These are phyloP conservation scores for Suillus subalutaceus DNA, from an alignment of 768 basidiomycete genomes.

Conservation along the genomic window DNA sequence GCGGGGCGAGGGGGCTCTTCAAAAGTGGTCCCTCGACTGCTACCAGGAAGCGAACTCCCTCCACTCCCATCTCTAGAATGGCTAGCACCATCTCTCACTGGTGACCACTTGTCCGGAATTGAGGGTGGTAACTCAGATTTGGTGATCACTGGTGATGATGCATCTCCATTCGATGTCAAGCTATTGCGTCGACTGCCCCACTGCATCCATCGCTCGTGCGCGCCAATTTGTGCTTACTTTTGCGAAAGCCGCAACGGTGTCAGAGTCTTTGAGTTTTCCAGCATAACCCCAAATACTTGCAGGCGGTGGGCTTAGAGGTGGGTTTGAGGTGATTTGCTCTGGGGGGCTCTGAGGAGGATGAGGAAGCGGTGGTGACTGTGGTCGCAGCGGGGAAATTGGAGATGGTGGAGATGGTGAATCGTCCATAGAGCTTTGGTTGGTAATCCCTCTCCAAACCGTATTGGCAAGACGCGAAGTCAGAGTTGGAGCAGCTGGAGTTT, in stretches of 20 bases:
- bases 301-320: constrained; percentile 20
- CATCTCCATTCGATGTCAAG: constrained; percentile 6
- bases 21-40: constrained; percentile 39
- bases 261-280: constrained; percentile 72
- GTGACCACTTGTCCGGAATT: neutral
- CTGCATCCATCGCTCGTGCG: constrained; percentile 52
- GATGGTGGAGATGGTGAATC: constrained; percentile 46
- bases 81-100: constrained; percentile 1
- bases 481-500: constrained; percentile 39
- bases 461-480: constrained; percentile 58
- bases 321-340: neutral
- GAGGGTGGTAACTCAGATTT: constrained; percentile 24
- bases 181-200: constrained; percentile 30
- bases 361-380: constrained; percentile 26
- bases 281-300: constrained; percentile 70
- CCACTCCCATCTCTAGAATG: constrained; percentile 25
- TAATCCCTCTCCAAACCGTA: constrained; percentile 77
- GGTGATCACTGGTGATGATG: constrained; percentile 23
- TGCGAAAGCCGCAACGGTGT: constrained; percentile 67
- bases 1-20: constrained; percentile 62
- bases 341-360: constrained; percentile 17
- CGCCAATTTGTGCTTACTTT: constrained; percentile 80
- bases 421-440: constrained; percentile 71
- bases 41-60: constrained; percentile 44
- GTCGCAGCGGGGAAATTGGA: constrained; percentile 34